Percentiles rank a stretch among this genome's conserved stretches.
Evolutionary conservation across 306 rosid species (phyloP).

Genomic region (Quercus variabilis): DNA sequence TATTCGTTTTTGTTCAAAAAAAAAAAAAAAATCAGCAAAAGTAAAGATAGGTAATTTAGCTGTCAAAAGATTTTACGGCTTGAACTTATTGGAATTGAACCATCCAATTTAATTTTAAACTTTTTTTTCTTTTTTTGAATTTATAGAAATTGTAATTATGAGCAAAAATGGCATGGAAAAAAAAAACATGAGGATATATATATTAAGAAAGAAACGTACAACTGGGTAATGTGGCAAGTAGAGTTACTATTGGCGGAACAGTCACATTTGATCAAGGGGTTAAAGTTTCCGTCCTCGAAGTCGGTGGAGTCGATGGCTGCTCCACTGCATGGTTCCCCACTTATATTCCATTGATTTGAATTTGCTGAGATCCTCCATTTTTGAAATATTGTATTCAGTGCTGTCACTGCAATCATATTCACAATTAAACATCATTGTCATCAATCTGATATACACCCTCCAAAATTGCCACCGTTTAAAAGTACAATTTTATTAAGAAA

Average conservation of each 20-base stretch:
- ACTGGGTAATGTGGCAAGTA: not conserved
- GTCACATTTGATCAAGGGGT: not conserved
- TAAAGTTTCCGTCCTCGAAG: fast-evolving
- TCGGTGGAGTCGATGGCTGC: not conserved
- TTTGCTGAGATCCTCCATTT: not conserved
- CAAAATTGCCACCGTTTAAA: too few species aligned
- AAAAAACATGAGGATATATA: not conserved
- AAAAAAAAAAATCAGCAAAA: too few species aligned
- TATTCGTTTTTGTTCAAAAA: too few species aligned
- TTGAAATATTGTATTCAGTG: not conserved
- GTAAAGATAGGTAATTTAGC: too few species aligned
- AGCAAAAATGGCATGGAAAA: not conserved
- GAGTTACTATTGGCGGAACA: not conserved
- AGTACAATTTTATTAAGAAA: too few species aligned
- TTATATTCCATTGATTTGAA: not conserved
- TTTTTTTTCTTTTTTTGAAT: too few species aligned
- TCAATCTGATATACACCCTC: too few species aligned
- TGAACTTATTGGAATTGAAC: too few species aligned
- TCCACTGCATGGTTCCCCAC: not conserved
- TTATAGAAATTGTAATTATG: not conserved
- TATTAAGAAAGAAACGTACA: not conserved
- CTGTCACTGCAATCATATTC: not conserved
- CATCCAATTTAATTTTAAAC: too few species aligned
- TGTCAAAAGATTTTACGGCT: too few species aligned
- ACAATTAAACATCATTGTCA: not conserved